Evolutionary conservation across 805 yeast species (phyloP).

Genomic region (Hanseniaspora lindneri): DNA sequence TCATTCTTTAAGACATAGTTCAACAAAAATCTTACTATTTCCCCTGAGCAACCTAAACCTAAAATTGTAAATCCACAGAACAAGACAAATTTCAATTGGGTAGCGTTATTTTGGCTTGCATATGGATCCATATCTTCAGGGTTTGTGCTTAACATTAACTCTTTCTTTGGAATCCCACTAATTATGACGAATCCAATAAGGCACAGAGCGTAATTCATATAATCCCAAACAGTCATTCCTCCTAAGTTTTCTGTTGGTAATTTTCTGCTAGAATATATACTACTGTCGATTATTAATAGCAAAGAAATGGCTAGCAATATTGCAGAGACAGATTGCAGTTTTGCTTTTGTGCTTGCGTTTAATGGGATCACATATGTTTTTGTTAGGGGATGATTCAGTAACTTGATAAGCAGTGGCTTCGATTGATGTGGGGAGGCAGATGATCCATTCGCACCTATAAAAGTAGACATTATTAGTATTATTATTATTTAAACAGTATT

Average conservation of each 20-base stretch:
- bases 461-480: not conserved
- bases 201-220: conserved; percentile 12
- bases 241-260: conserved; percentile 11
- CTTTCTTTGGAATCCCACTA: conserved; percentile 13
- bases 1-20: conserved; percentile 88
- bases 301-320: conserved; percentile 11
- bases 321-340: conserved; percentile 11
- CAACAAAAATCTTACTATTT: conserved; percentile 74
- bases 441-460: conserved; percentile 22
- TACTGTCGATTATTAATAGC: conserved; percentile 11
- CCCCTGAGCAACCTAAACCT: conserved; percentile 91
- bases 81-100: conserved; percentile 87
- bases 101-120: conserved; percentile 40
- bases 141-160: conserved; percentile 2
- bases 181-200: conserved; percentile 13
- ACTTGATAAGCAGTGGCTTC: conserved; percentile 8
- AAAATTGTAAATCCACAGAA: conserved; percentile 85
- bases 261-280: conserved; percentile 11
- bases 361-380: conserved; percentile 13
- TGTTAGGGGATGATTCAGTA: conserved; percentile 11
- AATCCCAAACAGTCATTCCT: conserved; percentile 14
- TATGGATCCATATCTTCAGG: conserved; percentile 19
- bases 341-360: conserved; percentile 8
- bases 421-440: too few species aligned
- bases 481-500: too few species aligned